These are phyloP conservation scores for Colletotrichum tropicicola DNA, from an alignment of 2,329 filamentous ascomycete species.

Conservation along the genomic window DNA sequence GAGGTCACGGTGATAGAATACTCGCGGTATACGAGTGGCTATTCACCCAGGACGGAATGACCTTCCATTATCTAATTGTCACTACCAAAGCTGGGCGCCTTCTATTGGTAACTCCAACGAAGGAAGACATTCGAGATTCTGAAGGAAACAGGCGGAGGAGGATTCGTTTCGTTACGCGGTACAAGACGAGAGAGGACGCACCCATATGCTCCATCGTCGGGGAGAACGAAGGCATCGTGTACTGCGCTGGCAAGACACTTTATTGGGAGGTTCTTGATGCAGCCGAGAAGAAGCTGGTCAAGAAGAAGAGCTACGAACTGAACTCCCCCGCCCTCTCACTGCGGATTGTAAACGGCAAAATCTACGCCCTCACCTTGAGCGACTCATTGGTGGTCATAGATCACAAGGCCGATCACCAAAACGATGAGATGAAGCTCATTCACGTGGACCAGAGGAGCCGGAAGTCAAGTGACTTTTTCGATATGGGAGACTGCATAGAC, in stretches of 20 bases:
- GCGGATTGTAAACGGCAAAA: slow-evolving; percentile 54
- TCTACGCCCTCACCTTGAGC: slow-evolving; percentile 59
- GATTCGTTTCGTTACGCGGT: slow-evolving; percentile 23
- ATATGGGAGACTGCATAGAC: slow-evolving; percentile 47
- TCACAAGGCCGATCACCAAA: slow-evolving; percentile 47
- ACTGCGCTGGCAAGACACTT: slow-evolving; percentile 61
- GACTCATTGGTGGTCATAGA: slow-evolving; percentile 67
- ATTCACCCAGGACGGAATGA: slow-evolving; percentile 63
- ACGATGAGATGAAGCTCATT: slow-evolving; percentile 46
- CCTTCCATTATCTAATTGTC: slow-evolving; percentile 71
- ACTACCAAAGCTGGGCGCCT: slow-evolving; percentile 64
- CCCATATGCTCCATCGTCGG: slow-evolving; percentile 66
- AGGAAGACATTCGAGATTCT: slow-evolving; percentile 22
- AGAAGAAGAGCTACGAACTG: slow-evolving; percentile 55
- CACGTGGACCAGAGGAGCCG: slow-evolving; percentile 57
- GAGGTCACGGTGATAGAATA: slow-evolving; percentile 65
- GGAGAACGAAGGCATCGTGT: slow-evolving; percentile 64
- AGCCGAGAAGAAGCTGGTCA: slow-evolving; percentile 58
- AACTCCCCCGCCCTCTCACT: slow-evolving; percentile 63
- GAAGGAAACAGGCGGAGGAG: slow-evolving; percentile 32
- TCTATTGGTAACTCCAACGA: slow-evolving; percentile 53
- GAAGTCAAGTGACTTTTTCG: slow-evolving; percentile 55
- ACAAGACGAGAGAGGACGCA: slow-evolving; percentile 33
- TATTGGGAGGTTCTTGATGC: slow-evolving; percentile 65
- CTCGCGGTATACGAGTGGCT: slow-evolving; percentile 72